phyloP scores from a whole-genome alignment of 257 asterid species.

The Ophiorrhiza pumila region DNA sequence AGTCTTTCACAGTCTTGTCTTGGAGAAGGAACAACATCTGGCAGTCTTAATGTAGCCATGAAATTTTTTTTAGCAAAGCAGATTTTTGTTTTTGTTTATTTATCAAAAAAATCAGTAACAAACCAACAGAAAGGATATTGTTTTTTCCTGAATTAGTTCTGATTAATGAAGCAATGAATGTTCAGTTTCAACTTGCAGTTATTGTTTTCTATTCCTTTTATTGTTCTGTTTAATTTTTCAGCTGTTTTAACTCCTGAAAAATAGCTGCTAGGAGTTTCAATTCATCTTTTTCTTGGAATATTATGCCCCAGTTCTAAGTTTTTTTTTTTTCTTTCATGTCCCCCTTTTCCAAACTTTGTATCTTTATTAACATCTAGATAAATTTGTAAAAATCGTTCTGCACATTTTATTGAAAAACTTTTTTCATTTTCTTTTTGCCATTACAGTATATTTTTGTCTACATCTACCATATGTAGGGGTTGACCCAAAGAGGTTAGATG shows the following conservation, averaged over 20 bases:
- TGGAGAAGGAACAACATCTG: conserved; percentile 61
- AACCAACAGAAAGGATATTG: not conserved
- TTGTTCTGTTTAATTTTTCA: not conserved
- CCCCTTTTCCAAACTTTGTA: not conserved
- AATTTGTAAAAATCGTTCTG: no score
- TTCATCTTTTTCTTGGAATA: not conserved
- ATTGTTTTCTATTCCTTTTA: no score
- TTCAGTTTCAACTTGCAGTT: conserved; percentile 13
- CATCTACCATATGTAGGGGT: no score
- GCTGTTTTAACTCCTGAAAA: not conserved
- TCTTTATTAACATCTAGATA: no score
- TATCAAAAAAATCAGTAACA: not conserved
- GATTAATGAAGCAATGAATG: not conserved
- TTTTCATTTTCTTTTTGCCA: no score
- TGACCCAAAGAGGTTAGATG: no score
- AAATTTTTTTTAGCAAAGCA: not conserved
- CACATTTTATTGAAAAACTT: no score
- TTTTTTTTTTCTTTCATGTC: not conserved
- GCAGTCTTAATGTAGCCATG: conserved; percentile 59
- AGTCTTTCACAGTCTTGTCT: conserved; percentile 55
- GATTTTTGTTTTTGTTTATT: not conserved
- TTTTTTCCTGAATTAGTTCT: not conserved
- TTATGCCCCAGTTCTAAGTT: not conserved
- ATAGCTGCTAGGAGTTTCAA: not conserved
- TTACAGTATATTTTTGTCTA: no score